Evolutionary conservation across 148 eudicot genomes (phyloP), one percentile per base, ranked within the genome.

Genomic region (Limonium bicolor): DNA sequence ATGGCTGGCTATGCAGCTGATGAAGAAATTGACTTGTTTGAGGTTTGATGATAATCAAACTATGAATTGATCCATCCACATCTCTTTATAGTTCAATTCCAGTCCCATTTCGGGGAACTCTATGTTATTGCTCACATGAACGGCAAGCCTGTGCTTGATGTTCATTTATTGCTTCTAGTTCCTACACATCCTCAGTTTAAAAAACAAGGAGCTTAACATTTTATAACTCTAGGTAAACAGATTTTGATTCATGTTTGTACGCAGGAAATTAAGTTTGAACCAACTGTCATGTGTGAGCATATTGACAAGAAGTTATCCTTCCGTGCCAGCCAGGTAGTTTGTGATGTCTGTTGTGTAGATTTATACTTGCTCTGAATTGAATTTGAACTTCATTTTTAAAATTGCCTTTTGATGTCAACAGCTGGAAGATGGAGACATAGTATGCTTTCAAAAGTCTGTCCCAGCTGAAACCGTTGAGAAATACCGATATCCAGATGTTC

Each of bases 371-470:
- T 43, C 19, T 14, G 5, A 21, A 29, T 23, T 12, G 22, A 16
- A 21, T 24, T 6, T 14, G 2, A 9, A 29, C 35, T 31, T 6
- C 5, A 20, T 2, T 12, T 32, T 41, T 54, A 5, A 12, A 34
- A 32, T 22, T 18, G 1, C 20, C 2, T 53, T 14, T 6, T 21
- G 9, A 31, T 36, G 34, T 25, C 4, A 36, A 43, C 64, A 80
- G 90, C 79, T 80, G 55, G 90, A 80, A 68, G 90, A 80, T 48
- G 90, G 90, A 20, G 90, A 80, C 21, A 76, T 80, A 20, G 64
- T 80, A 34, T 80, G 90, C 64, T 70, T 80, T 54, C 90, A 80
- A 45, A 80, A 68, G 63, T 18, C 63, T 23, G 61, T 60, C 52
- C 57, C 58, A n/a, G 56, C 61, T 59, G 70, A 72, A 56, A 52